Conservation (phyloP, 345 rosid species). For the Salix caprea region DNA sequence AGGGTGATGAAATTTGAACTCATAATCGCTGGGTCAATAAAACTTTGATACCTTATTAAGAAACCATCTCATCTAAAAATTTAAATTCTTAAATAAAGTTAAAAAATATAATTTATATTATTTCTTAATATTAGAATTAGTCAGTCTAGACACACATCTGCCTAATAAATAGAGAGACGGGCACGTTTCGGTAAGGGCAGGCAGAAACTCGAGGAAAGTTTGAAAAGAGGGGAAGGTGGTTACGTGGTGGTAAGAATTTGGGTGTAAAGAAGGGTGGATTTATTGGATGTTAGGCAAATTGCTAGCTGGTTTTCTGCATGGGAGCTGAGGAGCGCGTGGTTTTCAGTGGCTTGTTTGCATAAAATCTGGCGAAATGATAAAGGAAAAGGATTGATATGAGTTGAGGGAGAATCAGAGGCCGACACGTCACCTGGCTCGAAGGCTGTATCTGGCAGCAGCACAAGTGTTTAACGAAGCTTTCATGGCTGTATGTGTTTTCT, state of each 20-base stretch:
- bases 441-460: background rate
- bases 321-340: background rate
- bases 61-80: no score
- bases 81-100: no score
- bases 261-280: background rate
- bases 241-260: background rate
- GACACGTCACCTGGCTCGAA: background rate
- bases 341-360: background rate
- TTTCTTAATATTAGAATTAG: no score
- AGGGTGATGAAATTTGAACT: no score
- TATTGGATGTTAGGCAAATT: background rate
- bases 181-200: background rate
- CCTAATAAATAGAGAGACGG: background rate
- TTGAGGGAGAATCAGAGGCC: background rate
- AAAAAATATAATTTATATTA: no score
- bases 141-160: no score
- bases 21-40: fast-evolving
- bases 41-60: no score
- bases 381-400: background rate
- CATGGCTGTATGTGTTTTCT: background rate
- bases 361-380: background rate
- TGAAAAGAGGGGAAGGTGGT: background rate
- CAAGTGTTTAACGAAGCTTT: background rate
- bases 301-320: background rate
- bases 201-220: background rate